These are phyloP conservation scores for Peronospora belbahrii DNA, from an alignment of 352 stramenopile genomes.

Conservation along the genomic window DNA sequence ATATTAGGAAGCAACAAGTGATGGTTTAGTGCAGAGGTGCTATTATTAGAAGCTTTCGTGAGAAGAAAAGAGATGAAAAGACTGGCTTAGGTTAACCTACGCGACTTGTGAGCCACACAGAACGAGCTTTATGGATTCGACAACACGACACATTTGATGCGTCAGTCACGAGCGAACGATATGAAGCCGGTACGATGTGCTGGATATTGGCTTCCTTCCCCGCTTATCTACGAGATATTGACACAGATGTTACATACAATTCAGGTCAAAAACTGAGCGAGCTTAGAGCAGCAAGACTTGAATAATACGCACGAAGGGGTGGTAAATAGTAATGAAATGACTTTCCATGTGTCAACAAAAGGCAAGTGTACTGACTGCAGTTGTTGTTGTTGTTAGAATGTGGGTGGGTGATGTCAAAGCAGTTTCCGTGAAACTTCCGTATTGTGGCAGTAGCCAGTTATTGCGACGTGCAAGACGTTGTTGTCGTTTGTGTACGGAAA, in stretches of 20 bases:
- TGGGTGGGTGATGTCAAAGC: neutral
- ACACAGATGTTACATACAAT: no score
- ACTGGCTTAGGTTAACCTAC: neutral
- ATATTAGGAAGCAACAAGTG: no score
- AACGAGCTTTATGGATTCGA: constrained; percentile 2
- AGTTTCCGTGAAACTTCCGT: constrained; percentile 2
- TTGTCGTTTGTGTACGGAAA: no score
- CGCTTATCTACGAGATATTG: no score
- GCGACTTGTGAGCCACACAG: constrained; percentile 2
- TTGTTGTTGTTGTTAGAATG: neutral
- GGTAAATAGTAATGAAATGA: no score
- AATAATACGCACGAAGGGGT: no score
- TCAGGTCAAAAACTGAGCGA: no score
- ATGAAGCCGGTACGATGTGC: constrained; percentile 9
- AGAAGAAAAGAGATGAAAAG: no score
- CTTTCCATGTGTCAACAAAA: no score
- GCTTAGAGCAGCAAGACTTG: no score
- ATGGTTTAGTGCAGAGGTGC: no score
- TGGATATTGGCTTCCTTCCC: neutral
- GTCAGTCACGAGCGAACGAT: constrained; percentile 4
- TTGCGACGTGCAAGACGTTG: neutral
- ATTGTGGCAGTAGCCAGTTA: constrained; percentile 11
- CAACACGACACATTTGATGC: neutral
- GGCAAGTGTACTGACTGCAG: no score
- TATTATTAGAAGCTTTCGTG: neutral